These are phyloP conservation scores for Phytophthora cryptogea DNA, from an alignment of 352 stramenopile species.

Conservation along the genomic window DNA sequence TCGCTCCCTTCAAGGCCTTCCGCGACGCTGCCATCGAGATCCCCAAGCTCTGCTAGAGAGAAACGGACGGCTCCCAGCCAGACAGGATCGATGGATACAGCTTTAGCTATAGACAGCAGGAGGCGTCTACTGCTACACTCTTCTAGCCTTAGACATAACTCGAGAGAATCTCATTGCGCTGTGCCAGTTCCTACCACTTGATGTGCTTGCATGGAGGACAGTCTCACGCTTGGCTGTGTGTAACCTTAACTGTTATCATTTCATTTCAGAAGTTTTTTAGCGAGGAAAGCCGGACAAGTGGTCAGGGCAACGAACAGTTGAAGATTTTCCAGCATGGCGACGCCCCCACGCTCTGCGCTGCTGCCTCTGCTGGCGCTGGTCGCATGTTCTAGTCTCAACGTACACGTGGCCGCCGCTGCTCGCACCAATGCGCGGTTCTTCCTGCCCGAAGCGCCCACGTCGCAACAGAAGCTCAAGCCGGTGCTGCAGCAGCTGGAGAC, in stretches of 20 bases:
- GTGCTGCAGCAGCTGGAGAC: constrained; percentile 55
- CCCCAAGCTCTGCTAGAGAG: constrained; percentile 64
- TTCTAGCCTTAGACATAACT: constrained; percentile 27
- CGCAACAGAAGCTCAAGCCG: constrained; percentile 39
- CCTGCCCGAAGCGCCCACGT: constrained; percentile 43
- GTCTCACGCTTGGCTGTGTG: not conserved
- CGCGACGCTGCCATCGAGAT: constrained; percentile 72
- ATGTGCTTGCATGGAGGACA: too few relatives aligned
- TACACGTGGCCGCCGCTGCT: not conserved
- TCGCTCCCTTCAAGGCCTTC: constrained; percentile 80
- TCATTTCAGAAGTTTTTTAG: constrained; percentile 5
- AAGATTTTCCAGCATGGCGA: constrained; percentile 22
- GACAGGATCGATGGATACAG: not conserved
- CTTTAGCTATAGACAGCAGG: not conserved
- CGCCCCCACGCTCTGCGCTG: constrained; percentile 3
- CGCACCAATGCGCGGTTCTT: constrained; percentile 52
- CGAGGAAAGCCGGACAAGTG: constrained; percentile 1
- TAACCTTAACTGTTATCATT: constrained; percentile 14
- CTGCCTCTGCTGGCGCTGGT: constrained; percentile 26
- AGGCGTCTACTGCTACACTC: not conserved
- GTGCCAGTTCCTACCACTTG: constrained; percentile 10
- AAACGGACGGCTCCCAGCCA: not conserved
- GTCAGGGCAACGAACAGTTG: constrained; percentile 9
- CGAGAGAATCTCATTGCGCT: constrained; percentile 31
- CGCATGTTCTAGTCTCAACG: not conserved